Evolutionary conservation across 163 green algal species (phyloP).

Genomic region (Scenedesmus sp.): DNA sequence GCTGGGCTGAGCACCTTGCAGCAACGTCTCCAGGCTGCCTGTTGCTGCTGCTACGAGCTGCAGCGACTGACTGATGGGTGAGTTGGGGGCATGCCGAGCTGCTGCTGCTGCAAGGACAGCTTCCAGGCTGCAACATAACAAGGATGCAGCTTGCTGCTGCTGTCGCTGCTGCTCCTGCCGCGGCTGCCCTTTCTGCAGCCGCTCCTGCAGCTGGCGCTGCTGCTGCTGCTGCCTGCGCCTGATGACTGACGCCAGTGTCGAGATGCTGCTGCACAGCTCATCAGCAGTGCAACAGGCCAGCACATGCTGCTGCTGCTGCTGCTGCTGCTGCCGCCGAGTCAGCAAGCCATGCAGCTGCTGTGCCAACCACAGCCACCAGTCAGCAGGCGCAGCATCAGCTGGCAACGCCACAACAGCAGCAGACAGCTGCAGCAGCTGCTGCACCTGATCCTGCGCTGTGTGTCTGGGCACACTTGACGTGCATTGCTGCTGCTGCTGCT

Average conservation of each 20-base stretch:
- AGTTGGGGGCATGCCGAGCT: neutral
- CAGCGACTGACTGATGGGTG: neutral
- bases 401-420: neutral
- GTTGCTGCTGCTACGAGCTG: constrained; percentile 22
- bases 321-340: constrained; percentile 19
- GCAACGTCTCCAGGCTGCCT: too few species aligned
- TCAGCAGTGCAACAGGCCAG: neutral
- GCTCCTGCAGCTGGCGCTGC: neutral
- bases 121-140: neutral
- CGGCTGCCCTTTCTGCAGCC: neutral
- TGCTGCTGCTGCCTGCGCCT: neutral
- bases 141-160: neutral
- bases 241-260: neutral
- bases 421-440: neutral
- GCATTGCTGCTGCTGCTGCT: constrained; percentile 16
- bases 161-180: neutral
- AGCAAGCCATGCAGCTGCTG: neutral
- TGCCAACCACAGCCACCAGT: neutral
- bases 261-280: neutral
- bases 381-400: neutral
- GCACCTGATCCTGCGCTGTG: neutral
- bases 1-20: neutral
- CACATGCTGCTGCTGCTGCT: constrained; percentile 11
- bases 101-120: constrained; percentile 1
- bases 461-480: neutral